These are phyloP conservation scores for Byssothecium circinans DNA, from an alignment of 2,329 filamentous ascomycete species.

Conservation along the genomic window DNA sequence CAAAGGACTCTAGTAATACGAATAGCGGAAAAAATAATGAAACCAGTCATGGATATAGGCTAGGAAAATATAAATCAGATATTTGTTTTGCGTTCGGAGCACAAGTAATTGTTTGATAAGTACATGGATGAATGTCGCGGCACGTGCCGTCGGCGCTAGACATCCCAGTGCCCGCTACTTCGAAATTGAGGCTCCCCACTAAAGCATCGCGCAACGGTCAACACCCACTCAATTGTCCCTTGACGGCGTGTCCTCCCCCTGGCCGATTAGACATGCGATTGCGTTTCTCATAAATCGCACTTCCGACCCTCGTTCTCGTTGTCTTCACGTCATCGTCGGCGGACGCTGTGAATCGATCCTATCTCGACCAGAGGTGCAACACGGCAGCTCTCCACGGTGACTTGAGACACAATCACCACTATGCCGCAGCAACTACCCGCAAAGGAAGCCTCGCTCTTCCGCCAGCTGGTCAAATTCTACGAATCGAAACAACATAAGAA, in stretches of 20 bases:
- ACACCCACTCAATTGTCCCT: slow-evolving; percentile 2
- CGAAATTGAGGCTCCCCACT: slow-evolving; percentile 40
- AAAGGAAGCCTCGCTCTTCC: slow-evolving; percentile 93
- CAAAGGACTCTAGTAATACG: too few species aligned
- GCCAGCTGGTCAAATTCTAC: slow-evolving; percentile 92
- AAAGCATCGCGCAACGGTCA: slow-evolving; percentile 22
- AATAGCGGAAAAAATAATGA: background rate
- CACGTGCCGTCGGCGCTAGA: slow-evolving; percentile 24
- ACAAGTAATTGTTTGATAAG: too few species aligned
- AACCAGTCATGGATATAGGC: too few species aligned
- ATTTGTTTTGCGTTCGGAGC: too few species aligned
- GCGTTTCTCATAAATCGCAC: slow-evolving; percentile 10
- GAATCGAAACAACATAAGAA: slow-evolving; percentile 99
- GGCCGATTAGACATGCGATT: background rate
- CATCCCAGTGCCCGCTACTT: slow-evolving; percentile 17
- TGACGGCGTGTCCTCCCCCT: slow-evolving; percentile 3
- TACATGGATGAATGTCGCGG: too few species aligned
- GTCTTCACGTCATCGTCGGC: background rate
- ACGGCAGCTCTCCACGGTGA: slow-evolving; percentile 5
- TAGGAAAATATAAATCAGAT: too few species aligned
- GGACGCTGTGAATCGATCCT: background rate
- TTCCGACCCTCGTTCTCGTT: background rate
- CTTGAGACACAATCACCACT: slow-evolving; percentile 26
- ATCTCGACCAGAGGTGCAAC: background rate
- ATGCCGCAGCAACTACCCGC: slow-evolving; percentile 76